phyloP scores from a whole-genome alignment of 108 stramenopile genomes.

The Craspedostauros australis region DNA sequence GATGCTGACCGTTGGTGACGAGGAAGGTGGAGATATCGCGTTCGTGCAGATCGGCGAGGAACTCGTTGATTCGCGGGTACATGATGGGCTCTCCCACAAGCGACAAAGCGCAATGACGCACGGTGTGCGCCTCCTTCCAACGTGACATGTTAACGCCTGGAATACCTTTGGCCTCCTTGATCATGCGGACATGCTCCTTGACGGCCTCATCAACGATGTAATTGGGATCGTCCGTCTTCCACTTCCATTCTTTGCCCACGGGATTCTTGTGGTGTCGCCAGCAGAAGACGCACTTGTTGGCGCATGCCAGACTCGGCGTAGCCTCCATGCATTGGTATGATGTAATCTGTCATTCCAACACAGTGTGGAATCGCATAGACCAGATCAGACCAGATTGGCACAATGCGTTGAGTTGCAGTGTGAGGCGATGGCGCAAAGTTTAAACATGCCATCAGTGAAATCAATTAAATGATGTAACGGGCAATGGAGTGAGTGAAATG shows the following conservation, averaged over 20 bases:
- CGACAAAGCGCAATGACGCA: conserved; percentile 82
- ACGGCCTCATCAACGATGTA: conserved; percentile 89
- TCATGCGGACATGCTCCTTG: conserved; percentile 78
- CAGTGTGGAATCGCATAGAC: no score
- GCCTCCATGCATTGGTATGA: conserved; percentile 98
- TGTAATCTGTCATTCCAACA: no score
- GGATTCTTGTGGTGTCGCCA: conserved; percentile 99
- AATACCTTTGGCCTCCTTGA: conserved; percentile 91
- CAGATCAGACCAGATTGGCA: no score
- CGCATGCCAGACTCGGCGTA: conserved; percentile 91
- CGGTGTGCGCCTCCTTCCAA: conserved; percentile 90
- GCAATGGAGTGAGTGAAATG: no score
- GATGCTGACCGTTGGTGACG: conserved; percentile 97
- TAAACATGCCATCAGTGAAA: no score
- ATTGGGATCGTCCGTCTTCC: conserved; percentile 92
- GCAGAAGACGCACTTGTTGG: conserved; percentile 98
- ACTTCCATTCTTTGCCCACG: conserved; percentile 94
- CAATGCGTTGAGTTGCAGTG: no score
- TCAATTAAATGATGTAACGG: no score
- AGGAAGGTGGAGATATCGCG: conserved; percentile 89
- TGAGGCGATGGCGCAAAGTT: no score
- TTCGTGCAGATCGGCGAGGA: conserved; percentile 81
- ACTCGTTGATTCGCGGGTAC: conserved; percentile 93
- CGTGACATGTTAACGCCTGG: conserved; percentile 90
- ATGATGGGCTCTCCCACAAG: conserved; percentile 93